These are phyloP conservation scores for Syncephalastrum contaminatum DNA, from an alignment of 371 early-diverging fungal genomes.

Conservation along the genomic window DNA sequence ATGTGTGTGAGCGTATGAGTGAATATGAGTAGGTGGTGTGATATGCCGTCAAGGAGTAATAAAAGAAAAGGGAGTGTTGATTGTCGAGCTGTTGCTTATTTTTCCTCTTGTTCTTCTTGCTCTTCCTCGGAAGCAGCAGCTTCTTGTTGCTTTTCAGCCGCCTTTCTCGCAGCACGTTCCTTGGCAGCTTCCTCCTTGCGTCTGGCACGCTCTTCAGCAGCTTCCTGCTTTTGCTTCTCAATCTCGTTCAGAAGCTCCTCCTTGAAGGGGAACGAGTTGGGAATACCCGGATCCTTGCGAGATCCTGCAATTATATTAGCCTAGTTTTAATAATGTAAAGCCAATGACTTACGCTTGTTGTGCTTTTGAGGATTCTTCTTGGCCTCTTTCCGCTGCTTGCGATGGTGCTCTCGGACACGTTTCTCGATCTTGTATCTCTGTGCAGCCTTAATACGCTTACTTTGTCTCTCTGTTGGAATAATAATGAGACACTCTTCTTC, in stretches of 20 bases:
- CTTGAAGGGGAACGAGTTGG: slow-evolving; percentile 54
- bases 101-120: too few relatives aligned
- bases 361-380: slow-evolving; percentile 62
- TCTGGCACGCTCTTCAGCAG: too few relatives aligned
- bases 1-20: too few relatives aligned
- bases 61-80: too few relatives aligned
- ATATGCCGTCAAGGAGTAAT: too few relatives aligned
- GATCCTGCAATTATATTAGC: slow-evolving; percentile 17
- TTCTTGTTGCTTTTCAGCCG: background rate
- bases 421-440: slow-evolving; percentile 76
- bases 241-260: slow-evolving; percentile 53
- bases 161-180: too few relatives aligned
- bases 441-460: slow-evolving; percentile 70
- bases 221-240: slow-evolving; percentile 44
- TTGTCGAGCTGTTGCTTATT: too few relatives aligned
- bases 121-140: background rate
- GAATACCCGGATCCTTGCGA: slow-evolving; percentile 55
- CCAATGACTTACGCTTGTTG: slow-evolving; percentile 28
- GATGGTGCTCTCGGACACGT: slow-evolving; percentile 72
- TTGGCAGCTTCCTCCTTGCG: too few relatives aligned
- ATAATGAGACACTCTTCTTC: background rate
- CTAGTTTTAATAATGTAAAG: background rate
- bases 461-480: slow-evolving; percentile 26
- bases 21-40: too few relatives aligned
- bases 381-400: slow-evolving; percentile 72